These are phyloP conservation scores for Spergularia bocconei DNA, from an alignment of 148 eudicot genomes.

Conservation along the genomic window DNA sequence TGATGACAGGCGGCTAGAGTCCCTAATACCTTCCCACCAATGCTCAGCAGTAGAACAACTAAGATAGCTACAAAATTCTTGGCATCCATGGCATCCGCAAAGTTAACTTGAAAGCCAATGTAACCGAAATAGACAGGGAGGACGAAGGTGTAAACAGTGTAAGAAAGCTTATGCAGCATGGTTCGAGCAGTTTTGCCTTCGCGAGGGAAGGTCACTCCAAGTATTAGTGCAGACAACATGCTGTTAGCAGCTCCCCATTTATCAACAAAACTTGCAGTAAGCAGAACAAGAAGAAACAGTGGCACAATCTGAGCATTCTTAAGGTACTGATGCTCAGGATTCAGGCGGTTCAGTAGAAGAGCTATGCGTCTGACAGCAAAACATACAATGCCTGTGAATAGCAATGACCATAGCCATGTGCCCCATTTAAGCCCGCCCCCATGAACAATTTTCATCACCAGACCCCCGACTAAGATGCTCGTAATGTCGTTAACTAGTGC, in stretches of 20 bases:
- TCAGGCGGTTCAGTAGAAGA: slow-evolving; percentile 59
- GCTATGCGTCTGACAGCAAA: slow-evolving; percentile 50
- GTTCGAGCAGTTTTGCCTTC: slow-evolving; percentile 83
- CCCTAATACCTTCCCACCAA: slow-evolving; percentile 80
- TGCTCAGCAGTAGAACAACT: slow-evolving; percentile 48
- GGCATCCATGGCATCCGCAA: slow-evolving; percentile 23
- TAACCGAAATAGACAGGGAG: slow-evolving; percentile 87
- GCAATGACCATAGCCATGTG: slow-evolving; percentile 39
- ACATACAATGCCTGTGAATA: slow-evolving; percentile 43
- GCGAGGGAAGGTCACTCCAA: slow-evolving; percentile 77
- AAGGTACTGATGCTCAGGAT: slow-evolving; percentile 55
- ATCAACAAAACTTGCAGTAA: slow-evolving; percentile 66
- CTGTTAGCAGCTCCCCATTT: slow-evolving; percentile 70
- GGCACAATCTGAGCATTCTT: slow-evolving; percentile 56
- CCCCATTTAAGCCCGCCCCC: slow-evolving; percentile 21
- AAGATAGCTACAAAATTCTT: slow-evolving; percentile 33
- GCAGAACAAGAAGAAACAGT: slow-evolving; percentile 51
- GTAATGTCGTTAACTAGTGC: slow-evolving; percentile 50
- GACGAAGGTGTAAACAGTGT: slow-evolving; percentile 66
- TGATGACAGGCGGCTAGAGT: slow-evolving; percentile 62
- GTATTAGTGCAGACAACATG: slow-evolving; percentile 59
- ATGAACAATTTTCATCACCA: slow-evolving; percentile 30
- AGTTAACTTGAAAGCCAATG: slow-evolving; percentile 73
- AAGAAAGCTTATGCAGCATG: slow-evolving; percentile 64
- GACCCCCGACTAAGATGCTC: slow-evolving; percentile 38